phyloP scores from a whole-genome alignment of 75 land plant species.

The Cryptomeria japonica region DNA sequence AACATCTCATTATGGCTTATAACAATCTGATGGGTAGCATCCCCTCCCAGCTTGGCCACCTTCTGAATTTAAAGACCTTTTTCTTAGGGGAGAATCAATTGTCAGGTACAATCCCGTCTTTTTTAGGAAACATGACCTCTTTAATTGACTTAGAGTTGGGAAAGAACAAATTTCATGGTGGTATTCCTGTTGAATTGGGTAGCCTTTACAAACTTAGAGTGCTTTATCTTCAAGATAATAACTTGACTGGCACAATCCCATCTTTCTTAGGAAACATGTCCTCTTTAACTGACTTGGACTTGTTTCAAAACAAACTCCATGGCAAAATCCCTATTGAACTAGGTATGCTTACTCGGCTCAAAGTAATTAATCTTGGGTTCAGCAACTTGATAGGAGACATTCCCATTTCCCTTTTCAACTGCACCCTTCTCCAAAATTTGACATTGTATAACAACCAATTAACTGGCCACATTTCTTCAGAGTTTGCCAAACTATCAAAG shows the following conservation, averaged over 20 bases:
- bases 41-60: background rate
- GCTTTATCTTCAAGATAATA: slow-evolving; percentile 15
- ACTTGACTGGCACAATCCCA: slow-evolving; percentile 17
- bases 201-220: background rate
- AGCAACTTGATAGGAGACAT: no score
- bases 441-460: no score
- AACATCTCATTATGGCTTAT: no score
- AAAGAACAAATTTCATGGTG: background rate
- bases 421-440: no score
- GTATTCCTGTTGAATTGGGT: background rate
- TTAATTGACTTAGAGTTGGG: background rate
- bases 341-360: slow-evolving; percentile 6
- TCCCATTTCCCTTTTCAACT: no score
- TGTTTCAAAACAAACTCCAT: slow-evolving; percentile 18
- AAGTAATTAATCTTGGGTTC: no score
- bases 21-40: background rate
- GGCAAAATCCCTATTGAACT: slow-evolving; percentile 17
- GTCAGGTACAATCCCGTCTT: background rate
- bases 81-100: background rate
- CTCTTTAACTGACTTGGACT: slow-evolving; percentile 9
- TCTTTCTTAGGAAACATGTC: slow-evolving; percentile 14
- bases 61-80: background rate
- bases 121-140: no score
- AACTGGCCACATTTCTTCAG: background rate
- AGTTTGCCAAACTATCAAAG: background rate